Conservation (phyloP, 768 basidiomycete genomes). For the Leccinellum albellum region DNA sequence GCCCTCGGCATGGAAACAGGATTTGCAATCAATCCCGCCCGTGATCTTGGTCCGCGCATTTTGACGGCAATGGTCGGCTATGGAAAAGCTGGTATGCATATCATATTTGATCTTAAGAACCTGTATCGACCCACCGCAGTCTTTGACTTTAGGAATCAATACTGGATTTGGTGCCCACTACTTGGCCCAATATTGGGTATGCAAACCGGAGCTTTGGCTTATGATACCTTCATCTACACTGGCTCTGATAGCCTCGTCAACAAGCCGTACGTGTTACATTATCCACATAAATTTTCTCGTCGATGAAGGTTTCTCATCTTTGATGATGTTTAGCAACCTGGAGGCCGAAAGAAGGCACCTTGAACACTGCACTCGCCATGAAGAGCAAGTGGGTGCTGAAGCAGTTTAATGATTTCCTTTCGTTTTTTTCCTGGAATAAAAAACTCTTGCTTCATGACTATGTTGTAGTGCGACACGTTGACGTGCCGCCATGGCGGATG, state of each 20-base stretch:
- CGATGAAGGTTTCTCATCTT: neutral
- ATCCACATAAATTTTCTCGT: neutral
- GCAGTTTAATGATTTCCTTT: slow-evolving; percentile 7
- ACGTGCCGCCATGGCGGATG: neutral
- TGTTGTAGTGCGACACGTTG: neutral
- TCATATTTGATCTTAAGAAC: neutral
- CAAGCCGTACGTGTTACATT: slow-evolving; percentile 38
- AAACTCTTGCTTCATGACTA: neutral
- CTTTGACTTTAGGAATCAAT: slow-evolving; percentile 45
- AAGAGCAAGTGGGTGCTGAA: neutral
- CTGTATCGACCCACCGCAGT: slow-evolving; percentile 8
- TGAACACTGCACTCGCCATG: slow-evolving; percentile 3
- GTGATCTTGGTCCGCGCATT: slow-evolving; percentile 67
- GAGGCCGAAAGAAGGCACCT: slow-evolving; percentile 17
- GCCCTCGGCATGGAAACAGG: slow-evolving; percentile 64
- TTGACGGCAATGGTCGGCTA: slow-evolving; percentile 75
- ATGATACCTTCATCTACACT: slow-evolving; percentile 56
- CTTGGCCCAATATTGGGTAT: slow-evolving; percentile 59
- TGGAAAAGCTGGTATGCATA: slow-evolving; percentile 45
- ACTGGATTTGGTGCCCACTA: slow-evolving; percentile 72
- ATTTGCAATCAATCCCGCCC: slow-evolving; percentile 66
- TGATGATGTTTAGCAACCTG: slow-evolving; percentile 5
- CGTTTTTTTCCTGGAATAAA: neutral
- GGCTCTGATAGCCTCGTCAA: slow-evolving; percentile 55
- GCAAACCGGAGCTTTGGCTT: slow-evolving; percentile 49